Percentiles rank a stretch among this genome's conserved stretches.
phyloP scores from a whole-genome alignment of 306 rosid genomes.

The Fagus sylvatica region DNA sequence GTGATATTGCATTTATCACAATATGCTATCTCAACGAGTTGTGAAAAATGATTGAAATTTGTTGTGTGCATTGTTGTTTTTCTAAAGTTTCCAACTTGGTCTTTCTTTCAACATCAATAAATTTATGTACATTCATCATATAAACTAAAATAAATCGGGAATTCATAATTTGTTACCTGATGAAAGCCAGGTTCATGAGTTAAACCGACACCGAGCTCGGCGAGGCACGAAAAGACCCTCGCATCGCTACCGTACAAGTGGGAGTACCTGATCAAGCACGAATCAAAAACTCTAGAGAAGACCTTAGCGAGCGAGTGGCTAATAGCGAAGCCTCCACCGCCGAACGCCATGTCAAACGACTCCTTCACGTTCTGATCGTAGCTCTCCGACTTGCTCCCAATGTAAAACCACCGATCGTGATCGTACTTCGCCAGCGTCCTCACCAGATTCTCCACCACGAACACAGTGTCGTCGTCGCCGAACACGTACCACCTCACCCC shows the following conservation, averaged over 20 bases:
- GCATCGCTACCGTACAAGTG: conserved; percentile 93
- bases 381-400: conserved; percentile 84
- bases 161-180: conserved; percentile 51
- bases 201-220: conserved; percentile 80
- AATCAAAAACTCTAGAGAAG: conserved; percentile 74
- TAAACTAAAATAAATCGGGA: too few relatives aligned
- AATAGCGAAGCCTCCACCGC: conserved; percentile 92
- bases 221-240: conserved; percentile 73
- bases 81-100: too few relatives aligned
- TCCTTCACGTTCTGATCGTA: conserved; percentile 64
- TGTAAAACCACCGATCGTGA: conserved; percentile 67
- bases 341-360: conserved; percentile 86
- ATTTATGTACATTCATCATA: too few relatives aligned
- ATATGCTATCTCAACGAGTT: too few relatives aligned
- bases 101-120: too few relatives aligned
- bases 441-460: conserved; percentile 81
- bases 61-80: too few relatives aligned
- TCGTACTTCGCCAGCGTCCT: conserved; percentile 65
- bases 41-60: too few relatives aligned
- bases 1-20: too few relatives aligned
- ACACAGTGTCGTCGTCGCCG: conserved; percentile 91
- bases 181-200: conserved; percentile 96
- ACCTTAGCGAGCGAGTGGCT: conserved; percentile 70
- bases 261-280: conserved; percentile 74
- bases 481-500: conserved; percentile 88